A percentile compares a stretch with the other conserved stretches of the same genome.
These are phyloP conservation scores for Solanum tarijense DNA, from an alignment of 257 asterid species.

Conservation along the genomic window DNA sequence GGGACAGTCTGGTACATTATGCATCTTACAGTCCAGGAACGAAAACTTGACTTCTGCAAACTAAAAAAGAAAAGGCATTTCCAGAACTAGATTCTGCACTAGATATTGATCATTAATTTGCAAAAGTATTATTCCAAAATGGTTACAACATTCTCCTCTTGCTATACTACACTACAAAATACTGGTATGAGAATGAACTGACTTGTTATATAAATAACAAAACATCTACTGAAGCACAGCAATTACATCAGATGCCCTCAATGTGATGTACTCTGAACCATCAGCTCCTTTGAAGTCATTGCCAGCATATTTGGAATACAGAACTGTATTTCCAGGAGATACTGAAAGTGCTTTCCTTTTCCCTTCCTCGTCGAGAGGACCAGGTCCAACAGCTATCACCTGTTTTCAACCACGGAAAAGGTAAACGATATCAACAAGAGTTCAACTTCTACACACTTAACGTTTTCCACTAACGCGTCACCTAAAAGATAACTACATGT, in stretches of 20 bases:
- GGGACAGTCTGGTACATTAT: no score
- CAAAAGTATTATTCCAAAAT: background rate
- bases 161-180: background rate
- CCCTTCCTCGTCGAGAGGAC: slow-evolving; percentile 78
- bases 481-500: background rate
- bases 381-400: slow-evolving; percentile 88
- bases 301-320: slow-evolving; percentile 89
- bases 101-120: background rate
- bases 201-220: background rate
- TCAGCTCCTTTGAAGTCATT: slow-evolving; percentile 76
- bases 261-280: slow-evolving; percentile 61
- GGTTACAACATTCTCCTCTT: background rate
- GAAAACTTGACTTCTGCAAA: background rate
- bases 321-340: slow-evolving; percentile 62
- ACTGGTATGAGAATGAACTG: background rate
- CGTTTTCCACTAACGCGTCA: background rate
- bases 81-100: background rate
- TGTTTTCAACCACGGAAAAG: background rate
- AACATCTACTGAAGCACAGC: slow-evolving; percentile 56
- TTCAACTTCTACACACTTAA: background rate
- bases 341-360: slow-evolving; percentile 63
- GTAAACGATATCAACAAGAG: background rate
- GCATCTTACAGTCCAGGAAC: background rate
- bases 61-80: background rate
- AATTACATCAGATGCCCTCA: slow-evolving; percentile 76